phyloP scores from a whole-genome alignment of 306 rosid genomes.

The Purshia tridentata region DNA sequence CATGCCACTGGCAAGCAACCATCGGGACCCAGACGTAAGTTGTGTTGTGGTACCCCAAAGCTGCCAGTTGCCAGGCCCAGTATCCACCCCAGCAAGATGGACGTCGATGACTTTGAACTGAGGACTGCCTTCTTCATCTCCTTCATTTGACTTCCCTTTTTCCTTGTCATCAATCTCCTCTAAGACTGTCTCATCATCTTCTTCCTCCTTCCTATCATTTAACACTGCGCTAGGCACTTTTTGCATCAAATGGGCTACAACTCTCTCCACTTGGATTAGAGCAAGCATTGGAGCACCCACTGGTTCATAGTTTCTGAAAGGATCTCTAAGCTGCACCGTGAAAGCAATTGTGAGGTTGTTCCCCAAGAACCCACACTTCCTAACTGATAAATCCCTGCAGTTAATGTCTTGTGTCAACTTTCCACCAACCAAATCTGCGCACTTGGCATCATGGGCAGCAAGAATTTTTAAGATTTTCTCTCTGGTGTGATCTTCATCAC shows the following conservation, averaged over 20 bases:
- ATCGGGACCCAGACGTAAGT: slow-evolving; percentile 56
- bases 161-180: slow-evolving; percentile 13
- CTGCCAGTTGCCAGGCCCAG: slow-evolving; percentile 33
- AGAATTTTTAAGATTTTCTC: slow-evolving; percentile 41
- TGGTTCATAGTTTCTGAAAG: slow-evolving; percentile 57
- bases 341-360: slow-evolving; percentile 54
- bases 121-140: slow-evolving; percentile 13
- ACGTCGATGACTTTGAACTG: slow-evolving; percentile 35
- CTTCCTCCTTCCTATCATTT: slow-evolving; percentile 10
- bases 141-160: slow-evolving; percentile 19
- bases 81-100: slow-evolving; percentile 59
- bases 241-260: slow-evolving; percentile 16
- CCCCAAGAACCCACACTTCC: slow-evolving; percentile 47
- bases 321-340: slow-evolving; percentile 66
- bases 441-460: slow-evolving; percentile 52
- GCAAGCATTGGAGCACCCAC: slow-evolving; percentile 70
- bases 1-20: slow-evolving; percentile 69
- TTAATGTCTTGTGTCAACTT: slow-evolving; percentile 31
- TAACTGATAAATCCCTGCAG: slow-evolving; percentile 17
- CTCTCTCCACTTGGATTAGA: slow-evolving; percentile 59
- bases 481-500: slow-evolving; percentile 40
- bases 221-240: slow-evolving; percentile 10
- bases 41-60: slow-evolving; percentile 60
- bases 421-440: slow-evolving; percentile 39
- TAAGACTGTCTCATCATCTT: slow-evolving; percentile 12